Conservation (phyloP, 2,329 filamentous ascomycete genomes). For the Lecanoromycetidae sp. region DNA sequence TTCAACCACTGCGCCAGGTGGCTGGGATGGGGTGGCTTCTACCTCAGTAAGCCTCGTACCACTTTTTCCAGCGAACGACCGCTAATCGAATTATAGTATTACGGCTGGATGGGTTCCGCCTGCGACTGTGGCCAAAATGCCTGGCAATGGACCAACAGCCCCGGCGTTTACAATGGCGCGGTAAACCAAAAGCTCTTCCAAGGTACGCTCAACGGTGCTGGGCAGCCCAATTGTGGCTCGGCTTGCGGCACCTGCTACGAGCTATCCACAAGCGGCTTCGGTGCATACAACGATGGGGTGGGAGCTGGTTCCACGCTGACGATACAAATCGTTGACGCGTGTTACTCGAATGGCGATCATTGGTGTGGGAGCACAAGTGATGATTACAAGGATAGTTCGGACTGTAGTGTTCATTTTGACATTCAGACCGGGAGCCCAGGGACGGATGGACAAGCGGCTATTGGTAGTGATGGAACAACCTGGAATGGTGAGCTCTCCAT, state of each 20-base stretch:
- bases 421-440: conserved; percentile 1
- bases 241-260: conserved; percentile 8
- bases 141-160: conserved; percentile 3
- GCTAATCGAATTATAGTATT: background rate
- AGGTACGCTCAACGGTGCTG: background rate
- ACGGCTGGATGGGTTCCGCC: background rate
- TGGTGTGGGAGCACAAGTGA: conserved; percentile 6
- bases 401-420: conserved; percentile 9
- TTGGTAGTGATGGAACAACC: background rate
- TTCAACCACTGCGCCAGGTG: background rate
- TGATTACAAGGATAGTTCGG: conserved; percentile 5
- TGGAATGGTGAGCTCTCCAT: conserved; percentile 1
- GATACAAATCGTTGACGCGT: conserved; percentile 5
- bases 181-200: conserved; percentile 6
- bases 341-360: background rate
- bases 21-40: conserved; percentile 10
- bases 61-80: no score
- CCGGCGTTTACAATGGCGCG: conserved; percentile 2
- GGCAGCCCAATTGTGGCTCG: conserved; percentile 3
- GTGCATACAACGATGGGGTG: conserved; percentile 1
- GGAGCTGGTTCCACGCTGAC: conserved; percentile 1
- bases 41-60: conserved; percentile 4
- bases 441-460: background rate
- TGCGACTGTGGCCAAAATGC: conserved; percentile 2
- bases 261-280: conserved; percentile 7